Percentiles rank a stretch among this genome's conserved stretches.
phyloP scores from a whole-genome alignment of 805 yeast genomes.

The Candida silvicultrix region DNA sequence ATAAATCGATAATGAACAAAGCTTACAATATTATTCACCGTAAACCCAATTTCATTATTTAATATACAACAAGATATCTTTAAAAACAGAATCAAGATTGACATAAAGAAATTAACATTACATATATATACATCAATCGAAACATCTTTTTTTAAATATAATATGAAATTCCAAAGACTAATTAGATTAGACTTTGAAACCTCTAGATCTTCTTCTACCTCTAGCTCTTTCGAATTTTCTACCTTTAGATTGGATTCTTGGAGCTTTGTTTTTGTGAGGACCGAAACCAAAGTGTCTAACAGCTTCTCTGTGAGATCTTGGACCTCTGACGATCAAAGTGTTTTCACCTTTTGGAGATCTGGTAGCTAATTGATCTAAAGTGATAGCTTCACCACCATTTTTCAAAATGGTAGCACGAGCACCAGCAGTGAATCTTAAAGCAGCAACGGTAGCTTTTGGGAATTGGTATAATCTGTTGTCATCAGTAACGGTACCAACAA shows the following conservation, averaged over 20 bases:
- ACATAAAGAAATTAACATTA: constrained; percentile 3
- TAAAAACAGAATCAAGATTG: background rate
- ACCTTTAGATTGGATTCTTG: constrained; percentile 95
- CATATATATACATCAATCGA: constrained; percentile 14
- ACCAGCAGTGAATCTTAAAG: constrained; percentile 98
- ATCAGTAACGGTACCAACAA: constrained; percentile 99
- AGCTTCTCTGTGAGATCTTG: constrained; percentile 98
- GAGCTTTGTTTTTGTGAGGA: constrained; percentile 99
- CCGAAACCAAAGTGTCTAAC: constrained; percentile 99
- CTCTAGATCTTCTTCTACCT: constrained; percentile 99
- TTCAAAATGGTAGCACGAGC: constrained; percentile 96
- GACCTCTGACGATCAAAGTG: constrained; percentile 97
- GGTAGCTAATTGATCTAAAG: constrained; percentile 97
- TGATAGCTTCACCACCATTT: constrained; percentile 99
- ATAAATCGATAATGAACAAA: background rate
- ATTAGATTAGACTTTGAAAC: constrained; percentile 93
- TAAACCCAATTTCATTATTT: background rate
- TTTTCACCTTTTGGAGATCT: constrained; percentile 99
- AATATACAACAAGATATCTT: background rate
- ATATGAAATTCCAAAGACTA: constrained; percentile 1
- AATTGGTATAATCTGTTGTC: constrained; percentile 89
- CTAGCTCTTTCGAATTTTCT: constrained; percentile 99
- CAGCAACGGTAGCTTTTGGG: constrained; percentile 98
- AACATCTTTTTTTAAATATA: no score
- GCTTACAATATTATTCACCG: background rate